phyloP scores from a whole-genome alignment of 2,329 filamentous ascomycete species.

The Ophiostoma tasmaniense region DNA sequence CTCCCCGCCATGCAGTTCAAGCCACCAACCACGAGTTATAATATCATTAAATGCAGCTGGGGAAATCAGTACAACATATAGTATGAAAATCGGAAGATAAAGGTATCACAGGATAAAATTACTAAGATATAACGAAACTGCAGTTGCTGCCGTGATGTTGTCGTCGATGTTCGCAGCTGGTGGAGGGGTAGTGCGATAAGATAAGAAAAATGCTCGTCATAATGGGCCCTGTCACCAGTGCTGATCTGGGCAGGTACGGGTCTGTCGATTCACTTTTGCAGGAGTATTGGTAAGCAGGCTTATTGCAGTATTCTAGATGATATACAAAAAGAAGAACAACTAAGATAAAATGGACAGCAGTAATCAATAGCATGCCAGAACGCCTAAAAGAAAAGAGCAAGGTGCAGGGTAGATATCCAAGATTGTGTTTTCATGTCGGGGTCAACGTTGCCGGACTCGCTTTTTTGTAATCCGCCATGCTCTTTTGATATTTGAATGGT shows the following conservation, averaged over 20 bases:
- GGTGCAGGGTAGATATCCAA: not conserved
- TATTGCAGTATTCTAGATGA: not conserved
- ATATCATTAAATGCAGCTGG: not conserved
- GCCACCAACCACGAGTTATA: not conserved
- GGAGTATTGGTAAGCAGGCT: not conserved
- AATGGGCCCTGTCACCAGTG: not conserved
- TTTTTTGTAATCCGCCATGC: not conserved
- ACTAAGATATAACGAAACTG: not conserved
- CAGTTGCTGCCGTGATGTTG: not conserved
- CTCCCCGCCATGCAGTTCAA: not conserved
- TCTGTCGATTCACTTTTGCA: not conserved
- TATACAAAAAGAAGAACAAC: not conserved
- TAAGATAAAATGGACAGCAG: not conserved
- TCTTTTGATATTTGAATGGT: not conserved
- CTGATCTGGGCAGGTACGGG: not conserved
- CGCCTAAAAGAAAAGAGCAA: not conserved
- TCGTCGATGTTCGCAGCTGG: not conserved
- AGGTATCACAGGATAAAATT: not conserved
- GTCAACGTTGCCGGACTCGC: not conserved
- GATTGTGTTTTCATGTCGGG: not conserved
- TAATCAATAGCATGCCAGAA: not conserved
- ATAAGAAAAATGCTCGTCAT: not conserved
- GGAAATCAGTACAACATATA: not conserved
- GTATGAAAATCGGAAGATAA: not conserved
- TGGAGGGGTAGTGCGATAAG: slow-evolving; percentile 1